These are phyloP conservation scores for Solanum bulbocastanum DNA, from an alignment of 257 asterid species.

Conservation along the genomic window DNA sequence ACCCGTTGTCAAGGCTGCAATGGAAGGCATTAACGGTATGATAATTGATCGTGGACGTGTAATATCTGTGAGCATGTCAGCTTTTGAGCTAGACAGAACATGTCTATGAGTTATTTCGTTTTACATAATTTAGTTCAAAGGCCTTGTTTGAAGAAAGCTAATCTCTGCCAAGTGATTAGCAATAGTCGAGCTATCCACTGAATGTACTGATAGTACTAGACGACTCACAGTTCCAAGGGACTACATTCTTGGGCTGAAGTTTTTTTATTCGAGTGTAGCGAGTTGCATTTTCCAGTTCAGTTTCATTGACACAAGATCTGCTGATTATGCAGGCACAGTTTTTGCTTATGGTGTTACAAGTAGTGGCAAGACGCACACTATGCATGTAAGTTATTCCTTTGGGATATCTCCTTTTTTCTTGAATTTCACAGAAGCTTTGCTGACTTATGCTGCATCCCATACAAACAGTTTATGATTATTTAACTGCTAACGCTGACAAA, in stretches of 20 bases:
- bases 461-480: background rate
- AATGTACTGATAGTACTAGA: background rate
- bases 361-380: constrained; percentile 98
- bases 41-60: background rate
- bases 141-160: background rate
- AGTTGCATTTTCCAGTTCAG: constrained; percentile 1
- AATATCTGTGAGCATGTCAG: background rate
- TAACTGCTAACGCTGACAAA: background rate
- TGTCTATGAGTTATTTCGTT: background rate
- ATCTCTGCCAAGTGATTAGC: background rate
- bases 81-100: background rate
- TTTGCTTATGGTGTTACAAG: constrained; percentile 99
- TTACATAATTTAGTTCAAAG: background rate
- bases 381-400: constrained; percentile 69
- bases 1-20: constrained; percentile 96
- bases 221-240: background rate
- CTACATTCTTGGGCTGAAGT: background rate
- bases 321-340: constrained; percentile 75
- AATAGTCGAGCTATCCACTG: background rate
- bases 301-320: constrained; percentile 4
- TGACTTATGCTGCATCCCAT: background rate
- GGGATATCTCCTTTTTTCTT: constrained; percentile 1
- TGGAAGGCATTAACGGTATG: constrained; percentile 97
- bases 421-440: background rate
- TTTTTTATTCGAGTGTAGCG: background rate